Percentiles rank a stretch among this genome's conserved stretches.
Evolutionary conservation across 352 stramenopile species (phyloP).

Genomic region (Globisporangium sylvaticum): DNA sequence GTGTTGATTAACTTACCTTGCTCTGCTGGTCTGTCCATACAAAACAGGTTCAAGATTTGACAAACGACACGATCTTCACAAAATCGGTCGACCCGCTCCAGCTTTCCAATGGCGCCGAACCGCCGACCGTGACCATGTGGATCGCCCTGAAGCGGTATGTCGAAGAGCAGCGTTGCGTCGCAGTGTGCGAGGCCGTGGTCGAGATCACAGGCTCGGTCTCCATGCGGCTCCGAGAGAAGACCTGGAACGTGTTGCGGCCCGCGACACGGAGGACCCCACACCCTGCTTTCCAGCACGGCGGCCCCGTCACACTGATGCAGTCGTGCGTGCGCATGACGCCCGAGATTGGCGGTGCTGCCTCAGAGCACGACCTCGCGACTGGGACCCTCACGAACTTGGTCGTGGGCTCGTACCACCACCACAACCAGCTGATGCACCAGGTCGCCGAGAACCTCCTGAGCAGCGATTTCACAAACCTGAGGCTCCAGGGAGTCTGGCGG

Average conservation of each 20-base stretch:
- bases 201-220: constrained; percentile 24
- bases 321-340: constrained; percentile 24
- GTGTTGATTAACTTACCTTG: too few species aligned
- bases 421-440: constrained; percentile 27
- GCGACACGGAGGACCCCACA: background rate
- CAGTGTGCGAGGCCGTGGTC: constrained; percentile 28
- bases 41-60: constrained; percentile 12
- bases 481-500: too few species aligned
- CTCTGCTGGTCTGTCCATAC: background rate
- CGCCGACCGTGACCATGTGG: constrained; percentile 19
- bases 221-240: constrained; percentile 27
- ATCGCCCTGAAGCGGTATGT: constrained; percentile 22
- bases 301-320: constrained; percentile 19
- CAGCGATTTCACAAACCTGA: background rate
- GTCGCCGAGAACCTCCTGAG: constrained; percentile 4
- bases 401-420: constrained; percentile 29
- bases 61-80: constrained; percentile 20
- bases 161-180: constrained; percentile 24
- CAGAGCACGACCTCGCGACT: constrained; percentile 18
- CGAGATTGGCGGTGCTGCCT: constrained; percentile 14
- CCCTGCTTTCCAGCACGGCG: background rate
- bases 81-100: constrained; percentile 22
- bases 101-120: constrained; percentile 15
- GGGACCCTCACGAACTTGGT: constrained; percentile 27
- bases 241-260: constrained; percentile 19